Conservation (phyloP, 2,329 filamentous ascomycete species). For the Helotiales sp. region DNA sequence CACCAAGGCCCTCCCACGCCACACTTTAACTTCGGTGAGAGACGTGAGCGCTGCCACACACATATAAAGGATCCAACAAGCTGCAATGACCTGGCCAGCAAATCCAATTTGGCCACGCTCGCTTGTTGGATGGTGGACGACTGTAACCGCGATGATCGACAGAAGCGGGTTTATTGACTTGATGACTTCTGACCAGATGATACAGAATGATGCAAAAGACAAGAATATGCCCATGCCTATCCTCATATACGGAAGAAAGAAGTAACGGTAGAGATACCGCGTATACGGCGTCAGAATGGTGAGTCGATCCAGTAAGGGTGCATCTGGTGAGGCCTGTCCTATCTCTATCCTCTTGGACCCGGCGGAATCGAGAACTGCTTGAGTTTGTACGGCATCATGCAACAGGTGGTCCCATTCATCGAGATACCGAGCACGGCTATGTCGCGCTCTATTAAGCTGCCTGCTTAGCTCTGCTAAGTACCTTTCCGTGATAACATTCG, state of each 20-base stretch:
- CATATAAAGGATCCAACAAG: slow-evolving; percentile 95
- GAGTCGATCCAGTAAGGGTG: slow-evolving; percentile 58
- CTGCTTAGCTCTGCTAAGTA: slow-evolving; percentile 91
- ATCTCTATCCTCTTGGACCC: slow-evolving; percentile 83
- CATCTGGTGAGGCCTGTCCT: slow-evolving; percentile 60
- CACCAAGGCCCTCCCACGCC: slow-evolving; percentile 91
- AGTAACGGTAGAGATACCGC: slow-evolving; percentile 77
- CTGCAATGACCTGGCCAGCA: slow-evolving; percentile 81
- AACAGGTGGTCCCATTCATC: slow-evolving; percentile 86
- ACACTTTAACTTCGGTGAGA: slow-evolving; percentile 93
- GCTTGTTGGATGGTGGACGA: slow-evolving; percentile 64
- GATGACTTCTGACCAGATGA: slow-evolving; percentile 93
- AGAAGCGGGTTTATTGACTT: slow-evolving; percentile 79
- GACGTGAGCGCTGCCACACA: slow-evolving; percentile 85
- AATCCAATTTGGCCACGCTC: slow-evolving; percentile 80
- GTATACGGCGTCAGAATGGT: slow-evolving; percentile 78
- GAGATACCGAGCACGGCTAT: slow-evolving; percentile 81
- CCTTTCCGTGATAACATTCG: slow-evolving; percentile 87
- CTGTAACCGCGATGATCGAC: slow-evolving; percentile 68
- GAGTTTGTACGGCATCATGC: slow-evolving; percentile 72
- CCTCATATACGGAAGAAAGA: slow-evolving; percentile 71
- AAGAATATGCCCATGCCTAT: slow-evolving; percentile 70
- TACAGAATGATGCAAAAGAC: slow-evolving; percentile 75
- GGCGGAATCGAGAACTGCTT: slow-evolving; percentile 82
- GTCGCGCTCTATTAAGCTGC: slow-evolving; percentile 78